phyloP scores from a whole-genome alignment of 371 early-diverging fungal genomes.

The Mortierella sp. region DNA sequence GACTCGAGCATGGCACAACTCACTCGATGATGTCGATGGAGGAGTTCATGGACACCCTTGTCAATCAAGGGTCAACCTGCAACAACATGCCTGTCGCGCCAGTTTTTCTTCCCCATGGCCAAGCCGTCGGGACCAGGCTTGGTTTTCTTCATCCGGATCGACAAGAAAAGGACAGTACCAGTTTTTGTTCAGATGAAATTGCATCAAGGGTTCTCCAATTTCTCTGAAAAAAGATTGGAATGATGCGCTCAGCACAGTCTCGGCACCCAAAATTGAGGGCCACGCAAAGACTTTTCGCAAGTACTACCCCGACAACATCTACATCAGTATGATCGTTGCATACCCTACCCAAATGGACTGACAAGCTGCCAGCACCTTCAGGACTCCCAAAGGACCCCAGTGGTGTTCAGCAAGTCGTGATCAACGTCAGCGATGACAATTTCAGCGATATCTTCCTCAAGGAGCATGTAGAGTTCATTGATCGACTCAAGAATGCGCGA shows the following conservation, averaged over 20 bases:
- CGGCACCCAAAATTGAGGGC: slow-evolving; percentile 24
- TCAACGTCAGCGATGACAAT: slow-evolving; percentile 26
- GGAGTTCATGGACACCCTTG: slow-evolving; percentile 33
- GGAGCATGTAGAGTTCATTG: slow-evolving; percentile 17
- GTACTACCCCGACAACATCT: slow-evolving; percentile 33
- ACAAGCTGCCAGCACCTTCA: slow-evolving; percentile 22
- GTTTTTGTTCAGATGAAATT: slow-evolving; percentile 35
- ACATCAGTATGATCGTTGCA: slow-evolving; percentile 43
- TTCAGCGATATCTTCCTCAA: slow-evolving; percentile 22
- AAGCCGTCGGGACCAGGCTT: slow-evolving; percentile 37
- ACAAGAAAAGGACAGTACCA: slow-evolving; percentile 14
- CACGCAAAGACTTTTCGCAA: slow-evolving; percentile 28
- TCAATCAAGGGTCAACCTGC: slow-evolving; percentile 20
- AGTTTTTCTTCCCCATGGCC: slow-evolving; percentile 30
- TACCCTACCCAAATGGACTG: slow-evolving; percentile 35
- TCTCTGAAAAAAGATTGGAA: slow-evolving; percentile 18
- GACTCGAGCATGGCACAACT: slow-evolving; percentile 34
- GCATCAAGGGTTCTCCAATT: no score
- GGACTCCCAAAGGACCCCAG: slow-evolving; percentile 29
- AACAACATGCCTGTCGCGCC: slow-evolving; percentile 33
- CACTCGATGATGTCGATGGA: slow-evolving; percentile 36
- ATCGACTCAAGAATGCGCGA: slow-evolving; percentile 19
- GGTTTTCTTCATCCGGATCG: slow-evolving; percentile 36
- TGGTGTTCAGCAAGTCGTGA: slow-evolving; percentile 34
- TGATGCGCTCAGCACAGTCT: slow-evolving; percentile 32